Evolutionary conservation across 2,329 filamentous ascomycete species (phyloP).

Genomic region (Zasmidium angulare): DNA sequence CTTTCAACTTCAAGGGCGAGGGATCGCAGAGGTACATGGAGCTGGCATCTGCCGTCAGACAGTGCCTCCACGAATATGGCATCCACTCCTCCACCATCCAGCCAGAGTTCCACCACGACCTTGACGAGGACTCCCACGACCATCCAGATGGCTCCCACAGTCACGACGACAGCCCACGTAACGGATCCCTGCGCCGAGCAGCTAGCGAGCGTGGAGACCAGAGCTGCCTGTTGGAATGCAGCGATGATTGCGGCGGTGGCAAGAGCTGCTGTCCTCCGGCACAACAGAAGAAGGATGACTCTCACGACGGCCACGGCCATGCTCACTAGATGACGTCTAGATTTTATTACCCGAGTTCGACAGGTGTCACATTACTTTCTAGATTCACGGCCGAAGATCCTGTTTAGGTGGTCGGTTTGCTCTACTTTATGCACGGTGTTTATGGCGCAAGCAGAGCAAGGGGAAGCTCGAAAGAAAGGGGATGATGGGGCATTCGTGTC

Average conservation of each 20-base stretch:
- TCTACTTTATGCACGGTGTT: conserved; percentile 2
- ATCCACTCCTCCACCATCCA: conserved; percentile 98
- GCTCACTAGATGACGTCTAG: conserved; percentile 15
- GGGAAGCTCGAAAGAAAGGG: background rate
- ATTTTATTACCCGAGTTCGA: background rate
- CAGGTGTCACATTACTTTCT: background rate
- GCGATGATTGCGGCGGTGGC: conserved; percentile 43
- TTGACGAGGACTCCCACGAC: conserved; percentile 39
- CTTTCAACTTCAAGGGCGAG: conserved; percentile 82
- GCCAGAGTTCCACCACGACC: conserved; percentile 65
- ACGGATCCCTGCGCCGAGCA: conserved; percentile 33
- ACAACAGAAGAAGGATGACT: conserved; percentile 13
- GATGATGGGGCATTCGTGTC: no score
- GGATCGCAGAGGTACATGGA: conserved; percentile 80
- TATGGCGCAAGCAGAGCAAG: background rate
- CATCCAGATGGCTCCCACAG: conserved; percentile 24
- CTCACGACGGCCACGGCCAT: conserved; percentile 17
- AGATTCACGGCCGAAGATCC: background rate
- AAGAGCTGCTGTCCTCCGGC: conserved; percentile 43
- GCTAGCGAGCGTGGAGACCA: conserved; percentile 26
- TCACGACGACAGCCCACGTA: conserved; percentile 28
- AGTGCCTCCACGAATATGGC: conserved; percentile 90
- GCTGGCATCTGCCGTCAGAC: conserved; percentile 76
- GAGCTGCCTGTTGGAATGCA: conserved; percentile 46
- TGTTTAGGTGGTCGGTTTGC: background rate